Conservation (phyloP, 495 filamentous ascomycete species). For the Trichocladium antarcticum region DNA sequence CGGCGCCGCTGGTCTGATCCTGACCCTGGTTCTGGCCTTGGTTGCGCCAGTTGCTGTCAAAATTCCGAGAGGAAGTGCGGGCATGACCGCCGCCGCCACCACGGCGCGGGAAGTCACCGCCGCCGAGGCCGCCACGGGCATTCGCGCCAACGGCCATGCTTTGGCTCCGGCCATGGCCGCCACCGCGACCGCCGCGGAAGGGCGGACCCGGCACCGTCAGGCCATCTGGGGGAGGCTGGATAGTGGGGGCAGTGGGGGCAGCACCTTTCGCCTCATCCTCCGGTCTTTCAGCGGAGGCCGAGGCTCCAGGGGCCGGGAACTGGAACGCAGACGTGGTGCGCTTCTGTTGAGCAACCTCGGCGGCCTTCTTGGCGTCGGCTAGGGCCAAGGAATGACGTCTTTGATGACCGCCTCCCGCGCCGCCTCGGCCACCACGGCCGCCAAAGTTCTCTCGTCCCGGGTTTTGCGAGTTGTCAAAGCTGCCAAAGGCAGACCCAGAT, state of each 20-base stretch:
- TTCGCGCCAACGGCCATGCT: conserved; percentile 50
- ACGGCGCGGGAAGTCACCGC: conserved; percentile 57
- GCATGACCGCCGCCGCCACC: conserved; percentile 59
- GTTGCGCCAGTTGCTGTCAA: conserved; percentile 96
- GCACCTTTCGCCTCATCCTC: conserved; percentile 40
- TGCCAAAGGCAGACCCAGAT: conserved; percentile 69
- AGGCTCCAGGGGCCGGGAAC: conserved; percentile 71
- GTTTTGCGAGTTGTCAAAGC: conserved; percentile 53
- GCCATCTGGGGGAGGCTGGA: conserved; percentile 35
- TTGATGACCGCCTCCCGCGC: conserved; percentile 68
- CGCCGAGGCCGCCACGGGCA: conserved; percentile 35
- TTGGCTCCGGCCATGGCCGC: conserved; percentile 49
- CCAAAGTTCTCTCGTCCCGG: conserved; percentile 59
- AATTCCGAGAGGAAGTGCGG: conserved; percentile 77
- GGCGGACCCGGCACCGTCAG: conserved; percentile 40
- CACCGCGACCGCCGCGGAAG: conserved; percentile 38
- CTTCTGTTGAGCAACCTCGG: conserved; percentile 93
- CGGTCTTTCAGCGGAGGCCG: conserved; percentile 42
- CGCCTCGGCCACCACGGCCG: conserved; percentile 67
- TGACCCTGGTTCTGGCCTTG: conserved; percentile 56
- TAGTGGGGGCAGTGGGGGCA: conserved; percentile 31
- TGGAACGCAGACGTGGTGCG: conserved; percentile 88
- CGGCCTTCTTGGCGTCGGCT: conserved; percentile 94
- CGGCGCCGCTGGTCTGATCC: conserved; percentile 42
- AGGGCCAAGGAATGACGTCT: conserved; percentile 90